Evolutionary conservation across 768 basidiomycete species (phyloP), one percentile per base, ranked within the genome.

Genomic region (Collybiopsis luxurians): DNA sequence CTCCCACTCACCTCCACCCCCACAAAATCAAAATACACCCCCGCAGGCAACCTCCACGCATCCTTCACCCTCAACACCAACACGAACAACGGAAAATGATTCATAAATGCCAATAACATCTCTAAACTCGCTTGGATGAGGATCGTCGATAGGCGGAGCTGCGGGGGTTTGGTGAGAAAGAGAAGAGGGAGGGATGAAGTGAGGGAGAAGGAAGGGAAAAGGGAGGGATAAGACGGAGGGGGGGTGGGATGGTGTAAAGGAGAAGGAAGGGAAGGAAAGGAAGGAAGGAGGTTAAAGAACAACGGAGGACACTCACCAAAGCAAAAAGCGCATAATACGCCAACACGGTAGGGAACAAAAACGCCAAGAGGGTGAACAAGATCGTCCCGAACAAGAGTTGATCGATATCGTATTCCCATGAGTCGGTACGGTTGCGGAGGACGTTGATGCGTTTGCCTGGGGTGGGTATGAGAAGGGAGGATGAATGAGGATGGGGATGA

Each of bases 371-470:
- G 0, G 92, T 90, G 75, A 95, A 92, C 50, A 95, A 73, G 54
- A 93, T 86, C 0, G 97, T 95, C 4, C 96, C 96, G 34, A 98
- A 88, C n/a, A 98, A 76, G 2, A 98, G 81, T 66, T 98, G 94
- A 68, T 98, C 96, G 26, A 95, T 79, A 53, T 94, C 91, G 63
- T 97, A 98, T 55, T 87, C 82, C 84, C 91, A 94, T 0, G 88
- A 82, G 65, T 98, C 97, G 3, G 86, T 87, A n/a, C 95, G 84
- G 52, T 89, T 82, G 30, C 95, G 84, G 5, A 99, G 75, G 9
- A 87, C 83, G 66, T 98, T 98, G 65, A 84, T 87, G 46, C 94
- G 81, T 71, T 92, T 98, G 0, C 96, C 95, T 34, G 31, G 31
- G 13, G 31, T 6, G 31, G 31, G 31, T 95, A 60, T 17, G 12